A percentile compares a stretch with the other conserved stretches of the same genome.
phyloP scores from a whole-genome alignment of 2,329 filamentous ascomycete species.

The Falciphora oryzae region DNA sequence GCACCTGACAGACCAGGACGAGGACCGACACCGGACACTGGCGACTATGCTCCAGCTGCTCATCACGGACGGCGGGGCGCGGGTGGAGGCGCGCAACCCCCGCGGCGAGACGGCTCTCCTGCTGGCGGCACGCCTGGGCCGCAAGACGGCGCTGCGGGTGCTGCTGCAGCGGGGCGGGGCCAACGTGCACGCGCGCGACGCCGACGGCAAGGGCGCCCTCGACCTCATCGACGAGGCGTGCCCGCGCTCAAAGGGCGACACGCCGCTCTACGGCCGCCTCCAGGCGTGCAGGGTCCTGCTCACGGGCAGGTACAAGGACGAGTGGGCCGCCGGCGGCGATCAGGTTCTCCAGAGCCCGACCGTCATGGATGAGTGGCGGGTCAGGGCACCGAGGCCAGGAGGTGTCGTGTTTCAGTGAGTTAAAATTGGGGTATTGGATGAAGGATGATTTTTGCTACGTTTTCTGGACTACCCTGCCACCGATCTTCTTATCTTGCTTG shows the following conservation, averaged over 20 bases:
- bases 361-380: constrained; percentile 8
- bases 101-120: constrained; percentile 50
- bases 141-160: constrained; percentile 44
- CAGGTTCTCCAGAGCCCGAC: constrained; percentile 7
- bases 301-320: constrained; percentile 16
- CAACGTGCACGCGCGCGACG: constrained; percentile 24
- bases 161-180: constrained; percentile 31
- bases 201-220: constrained; percentile 29
- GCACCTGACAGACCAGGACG: constrained; percentile 44
- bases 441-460: no score
- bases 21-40: constrained; percentile 39
- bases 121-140: constrained; percentile 45
- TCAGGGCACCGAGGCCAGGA: neutral
- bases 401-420: neutral
- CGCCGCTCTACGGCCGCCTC: constrained; percentile 25
- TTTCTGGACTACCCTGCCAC: no score
- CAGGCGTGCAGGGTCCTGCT: constrained; percentile 27
- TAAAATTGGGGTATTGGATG: no score
- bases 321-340: constrained; percentile 6
- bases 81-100: constrained; percentile 45
- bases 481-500: no score
- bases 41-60: constrained; percentile 38
- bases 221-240: constrained; percentile 18
- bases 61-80: constrained; percentile 33
- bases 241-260: constrained; percentile 18